Evolutionary conservation across 257 asterid genomes (phyloP), one percentile per base, ranked within the genome.

Genomic region (Solanum rostratum): DNA sequence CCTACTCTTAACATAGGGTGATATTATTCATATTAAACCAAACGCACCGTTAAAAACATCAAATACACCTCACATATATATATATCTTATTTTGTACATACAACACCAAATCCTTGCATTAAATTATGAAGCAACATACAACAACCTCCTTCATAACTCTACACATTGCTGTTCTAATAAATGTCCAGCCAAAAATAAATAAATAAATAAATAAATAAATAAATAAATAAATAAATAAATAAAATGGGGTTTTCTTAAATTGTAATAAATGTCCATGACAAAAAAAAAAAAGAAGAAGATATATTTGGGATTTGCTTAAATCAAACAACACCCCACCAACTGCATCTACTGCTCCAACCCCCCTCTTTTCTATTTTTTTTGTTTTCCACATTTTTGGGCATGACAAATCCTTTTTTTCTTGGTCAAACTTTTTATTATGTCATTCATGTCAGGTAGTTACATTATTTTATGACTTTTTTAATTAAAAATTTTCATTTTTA

Each of bases 321-420:
- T 10, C 81, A 74, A 43, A 55, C 20, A 70, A 66, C 18, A 19
- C 29, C 80, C 74, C 70, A 85, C 83, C 83, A 33, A 85, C 87
- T 73, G 10, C 73, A 63, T 53, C 33, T 24, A 80, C 79, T 41
- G 49, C 53, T 71, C 37, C 79, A 69, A 69, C 52, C 18, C 15
- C 16, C 16, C 13, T 12, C 9, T 68, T 16, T 9, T 15, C 11
- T 39, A 45, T 12, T 30, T 65, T 24, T 27, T 18, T 63, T 63
- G 10, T 66, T 46, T 22, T 7, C 45, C 3, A 33, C 39, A 33
- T 41, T 9, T 41, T 70, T 41, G 33, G 79, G 54, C 79, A 41
- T 70, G 33, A 13, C 19, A 53, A 53, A 20, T 27, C 52, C 10
- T 20, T 22, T 12, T 66, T n/a, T 41, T 20, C 33, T 41, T 41